Percentiles rank a stretch among this genome's conserved stretches.
Evolutionary conservation across 345 rosid genomes (phyloP).

Genomic region (Sapria himalayana): DNA sequence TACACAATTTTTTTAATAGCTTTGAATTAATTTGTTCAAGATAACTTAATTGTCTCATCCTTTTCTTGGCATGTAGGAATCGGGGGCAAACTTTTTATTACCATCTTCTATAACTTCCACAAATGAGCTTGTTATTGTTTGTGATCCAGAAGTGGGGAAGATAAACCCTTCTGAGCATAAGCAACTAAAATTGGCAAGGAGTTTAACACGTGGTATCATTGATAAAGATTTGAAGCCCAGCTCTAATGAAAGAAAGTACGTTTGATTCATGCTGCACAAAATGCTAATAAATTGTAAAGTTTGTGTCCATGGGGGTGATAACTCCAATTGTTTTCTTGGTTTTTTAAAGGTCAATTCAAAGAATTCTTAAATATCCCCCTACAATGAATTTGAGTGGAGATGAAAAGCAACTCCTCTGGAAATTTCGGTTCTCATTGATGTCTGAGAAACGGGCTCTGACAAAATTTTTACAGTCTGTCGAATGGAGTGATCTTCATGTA

Average conservation of each 20-base stretch:
- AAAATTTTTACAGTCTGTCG: conserved; percentile 85
- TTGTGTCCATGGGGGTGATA: too few relatives aligned
- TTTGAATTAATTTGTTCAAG: too few relatives aligned
- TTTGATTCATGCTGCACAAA: conserved; percentile 3
- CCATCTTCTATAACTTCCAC: conserved; percentile 74
- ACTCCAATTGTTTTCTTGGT: conserved; percentile 8
- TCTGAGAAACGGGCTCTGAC: conserved; percentile 92
- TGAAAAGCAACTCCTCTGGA: conserved; percentile 95
- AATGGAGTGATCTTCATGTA: conserved; percentile 98
- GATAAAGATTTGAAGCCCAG: conserved; percentile 98
- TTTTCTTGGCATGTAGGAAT: conserved; percentile 34
- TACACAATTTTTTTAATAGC: too few relatives aligned
- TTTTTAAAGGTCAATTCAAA: conserved; percentile 50
- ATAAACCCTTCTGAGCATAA: conserved; percentile 94
- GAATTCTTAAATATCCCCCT: conserved; percentile 77
- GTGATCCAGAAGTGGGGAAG: conserved; percentile 93
- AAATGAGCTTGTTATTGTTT: conserved; percentile 79
- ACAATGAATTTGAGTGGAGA: conserved; percentile 82
- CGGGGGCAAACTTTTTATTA: conserved; percentile 69
- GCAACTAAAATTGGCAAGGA: conserved; percentile 91
- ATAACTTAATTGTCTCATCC: conserved; percentile 4
- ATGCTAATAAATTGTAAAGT: neutral
- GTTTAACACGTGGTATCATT: conserved; percentile 86
- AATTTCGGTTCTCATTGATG: conserved; percentile 87
- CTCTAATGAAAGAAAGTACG: conserved; percentile 63